Percentiles rank a stretch among this genome's conserved stretches.
Evolutionary conservation across 2,329 filamentous ascomycete species (phyloP).

Genomic region (Mollisia scopiformis): DNA sequence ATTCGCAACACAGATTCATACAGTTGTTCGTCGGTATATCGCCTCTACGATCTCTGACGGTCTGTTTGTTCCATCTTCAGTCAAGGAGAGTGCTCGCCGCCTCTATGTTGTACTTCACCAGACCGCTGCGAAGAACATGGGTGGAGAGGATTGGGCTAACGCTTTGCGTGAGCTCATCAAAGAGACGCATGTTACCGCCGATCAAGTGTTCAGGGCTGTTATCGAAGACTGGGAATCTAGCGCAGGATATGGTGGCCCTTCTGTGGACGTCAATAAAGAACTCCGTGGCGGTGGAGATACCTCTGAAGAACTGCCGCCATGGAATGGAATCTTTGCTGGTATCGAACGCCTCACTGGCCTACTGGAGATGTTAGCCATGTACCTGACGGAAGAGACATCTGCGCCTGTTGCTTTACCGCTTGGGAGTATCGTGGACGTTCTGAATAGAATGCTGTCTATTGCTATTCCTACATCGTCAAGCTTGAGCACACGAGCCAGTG

Average conservation of each 20-base stretch:
- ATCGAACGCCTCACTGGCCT: slow-evolving; percentile 69
- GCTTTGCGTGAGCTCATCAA: slow-evolving; percentile 63
- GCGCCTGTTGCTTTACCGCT: slow-evolving; percentile 68
- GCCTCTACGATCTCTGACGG: slow-evolving; percentile 63
- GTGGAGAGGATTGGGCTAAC: slow-evolving; percentile 77
- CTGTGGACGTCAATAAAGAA: slow-evolving; percentile 49
- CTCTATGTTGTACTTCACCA: slow-evolving; percentile 74
- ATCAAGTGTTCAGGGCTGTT: slow-evolving; percentile 78
- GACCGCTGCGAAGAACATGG: slow-evolving; percentile 79
- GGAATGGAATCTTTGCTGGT: slow-evolving; percentile 77
- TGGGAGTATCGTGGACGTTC: slow-evolving; percentile 67
- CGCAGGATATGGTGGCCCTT: slow-evolving; percentile 49
- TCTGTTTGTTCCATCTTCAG: slow-evolving; percentile 50
- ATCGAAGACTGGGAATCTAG: slow-evolving; percentile 81
- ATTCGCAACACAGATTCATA: slow-evolving; percentile 68
- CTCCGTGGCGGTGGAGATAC: slow-evolving; percentile 50
- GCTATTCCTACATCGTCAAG: slow-evolving; percentile 43
- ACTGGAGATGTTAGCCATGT: slow-evolving; percentile 65
- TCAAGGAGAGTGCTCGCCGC: slow-evolving; percentile 62
- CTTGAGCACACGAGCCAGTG: slow-evolving; percentile 20
- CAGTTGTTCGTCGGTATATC: slow-evolving; percentile 61
- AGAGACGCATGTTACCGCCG: slow-evolving; percentile 70
- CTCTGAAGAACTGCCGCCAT: slow-evolving; percentile 61
- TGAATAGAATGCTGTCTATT: slow-evolving; percentile 71
- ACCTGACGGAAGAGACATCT: slow-evolving; percentile 66